phyloP scores from a whole-genome alignment of 495 filamentous ascomycete species.

The Neurospora terricola region DNA sequence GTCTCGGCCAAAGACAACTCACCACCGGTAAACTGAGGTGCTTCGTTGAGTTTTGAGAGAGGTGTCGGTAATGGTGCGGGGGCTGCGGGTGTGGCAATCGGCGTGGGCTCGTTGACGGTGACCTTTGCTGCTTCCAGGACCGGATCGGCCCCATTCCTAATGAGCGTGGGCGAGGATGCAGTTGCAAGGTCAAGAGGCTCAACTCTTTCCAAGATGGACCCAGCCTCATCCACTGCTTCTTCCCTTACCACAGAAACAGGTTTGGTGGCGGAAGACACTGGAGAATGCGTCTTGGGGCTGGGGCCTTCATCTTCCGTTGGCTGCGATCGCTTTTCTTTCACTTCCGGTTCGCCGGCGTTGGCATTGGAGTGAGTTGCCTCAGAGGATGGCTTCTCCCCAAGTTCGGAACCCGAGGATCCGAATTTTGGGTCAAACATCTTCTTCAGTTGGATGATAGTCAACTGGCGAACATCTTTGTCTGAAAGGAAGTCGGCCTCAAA shows the following conservation, averaged over 20 bases:
- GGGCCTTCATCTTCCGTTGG: neutral
- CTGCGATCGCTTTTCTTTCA: neutral
- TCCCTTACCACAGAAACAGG: constrained; percentile 10
- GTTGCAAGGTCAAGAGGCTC: constrained; percentile 67
- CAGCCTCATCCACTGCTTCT: constrained; percentile 7
- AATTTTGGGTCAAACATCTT: constrained; percentile 62
- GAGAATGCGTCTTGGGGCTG: constrained; percentile 8
- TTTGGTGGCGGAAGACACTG: constrained; percentile 15
- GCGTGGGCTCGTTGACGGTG: constrained; percentile 3
- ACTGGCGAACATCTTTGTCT: constrained; percentile 89
- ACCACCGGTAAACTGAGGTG: neutral
- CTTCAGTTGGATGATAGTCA: constrained; percentile 85
- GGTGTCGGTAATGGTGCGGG: neutral
- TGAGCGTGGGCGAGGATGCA: constrained; percentile 22
- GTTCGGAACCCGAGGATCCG: constrained; percentile 7
- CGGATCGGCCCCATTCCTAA: constrained; percentile 5
- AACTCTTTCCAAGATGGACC: constrained; percentile 40
- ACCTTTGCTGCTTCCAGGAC: neutral
- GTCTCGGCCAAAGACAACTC: constrained; percentile 35
- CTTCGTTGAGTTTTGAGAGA: neutral
- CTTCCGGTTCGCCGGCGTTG: neutral
- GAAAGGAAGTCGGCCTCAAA: constrained; percentile 95
- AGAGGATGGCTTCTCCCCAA: constrained; percentile 16
- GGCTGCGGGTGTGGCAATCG: neutral
- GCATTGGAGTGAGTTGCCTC: constrained; percentile 11